These are phyloP conservation scores for Apiospora phragmitis DNA, from an alignment of 2,329 filamentous ascomycete species.

Conservation along the genomic window DNA sequence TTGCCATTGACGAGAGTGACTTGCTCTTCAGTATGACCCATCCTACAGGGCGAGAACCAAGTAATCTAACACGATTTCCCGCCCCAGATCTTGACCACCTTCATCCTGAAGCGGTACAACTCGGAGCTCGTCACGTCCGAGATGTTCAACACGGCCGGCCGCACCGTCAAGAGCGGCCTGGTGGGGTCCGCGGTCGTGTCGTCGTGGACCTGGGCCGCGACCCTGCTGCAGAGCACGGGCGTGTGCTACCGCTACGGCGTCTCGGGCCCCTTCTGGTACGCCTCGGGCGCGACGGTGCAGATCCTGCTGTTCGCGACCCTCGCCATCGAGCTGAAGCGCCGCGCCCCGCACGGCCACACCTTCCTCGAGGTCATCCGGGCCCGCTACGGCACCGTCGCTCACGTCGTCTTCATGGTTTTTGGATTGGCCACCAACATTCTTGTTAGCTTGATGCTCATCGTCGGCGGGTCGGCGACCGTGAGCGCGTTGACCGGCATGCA, in stretches of 20 bases:
- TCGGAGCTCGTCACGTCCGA: conserved; percentile 82
- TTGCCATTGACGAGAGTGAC: not conserved
- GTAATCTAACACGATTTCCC: not conserved
- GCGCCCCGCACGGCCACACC: conserved; percentile 83
- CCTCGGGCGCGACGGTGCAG: conserved; percentile 75
- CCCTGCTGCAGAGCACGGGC: conserved; percentile 74
- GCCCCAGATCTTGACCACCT: conserved; percentile 58
- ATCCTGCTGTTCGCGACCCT: conserved; percentile 88
- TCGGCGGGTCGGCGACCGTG: conserved; percentile 78
- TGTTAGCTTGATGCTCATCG: conserved; percentile 86
- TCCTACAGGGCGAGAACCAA: not conserved
- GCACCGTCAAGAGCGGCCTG: conserved; percentile 85
- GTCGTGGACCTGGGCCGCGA: conserved; percentile 92
- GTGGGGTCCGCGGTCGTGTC: conserved; percentile 89
- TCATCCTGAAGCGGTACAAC: conserved; percentile 36
- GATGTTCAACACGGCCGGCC: conserved; percentile 87
- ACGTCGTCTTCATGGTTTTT: conserved; percentile 80
- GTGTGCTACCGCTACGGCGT: conserved; percentile 81
- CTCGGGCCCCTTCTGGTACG: conserved; percentile 62
- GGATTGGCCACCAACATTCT: conserved; percentile 83
- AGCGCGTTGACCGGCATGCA: conserved; percentile 70
- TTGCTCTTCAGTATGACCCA: no score
- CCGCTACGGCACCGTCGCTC: conserved; percentile 69
- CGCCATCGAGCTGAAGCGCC: conserved; percentile 84
- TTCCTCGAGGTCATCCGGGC: conserved; percentile 83